Evolutionary conservation across 108 stramenopile species (phyloP), one percentile per base, ranked within the genome.

Genomic region (Cylindrotheca closterium): DNA sequence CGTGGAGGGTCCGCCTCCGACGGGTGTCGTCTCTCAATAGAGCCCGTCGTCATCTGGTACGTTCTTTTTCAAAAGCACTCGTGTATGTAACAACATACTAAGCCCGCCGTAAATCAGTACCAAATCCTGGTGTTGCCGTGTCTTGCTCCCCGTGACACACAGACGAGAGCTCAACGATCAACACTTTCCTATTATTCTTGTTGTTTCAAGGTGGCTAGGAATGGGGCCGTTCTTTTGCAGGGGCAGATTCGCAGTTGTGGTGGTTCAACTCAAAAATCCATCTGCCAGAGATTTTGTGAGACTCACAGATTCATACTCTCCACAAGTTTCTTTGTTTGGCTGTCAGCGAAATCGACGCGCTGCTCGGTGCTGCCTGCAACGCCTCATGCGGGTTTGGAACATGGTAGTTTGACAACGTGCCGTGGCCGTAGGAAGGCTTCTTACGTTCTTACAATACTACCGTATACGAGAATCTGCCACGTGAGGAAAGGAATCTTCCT

Each of bases 111-210:
- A n/a, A n/a, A n/a, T n/a, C 37, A 10, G 37, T 42, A 42, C 37
- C 15, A 10, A 15, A 15, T 42, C 37, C 37, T 42, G 10, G 37
- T 42, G 15, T 42, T 15, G 37, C 15, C 37, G 37, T 42, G 15
- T 42, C 10, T 42, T 15, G 37, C 37, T 42, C 37, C 37, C 37
- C 37, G 37, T 42, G 37, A 42, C 15, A 15, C 37, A 42, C 37
- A 42, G 37, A 42, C 37, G 37, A 42, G 37, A 42, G 37, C 37
- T 42, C 37, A 42, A 42, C 37, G 37, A 42, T 42, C 37, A 42
- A 42, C 15, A 42, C 37, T 42, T 42, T 42, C 37, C 37, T 42
- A 10, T 42, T n/a, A n/a, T n/a, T n/a, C n/a, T n/a, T n/a, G n/a
- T 42, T 7, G 37, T 42, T 42, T 42, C 37, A 10, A 7, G 15